Evolutionary conservation across 2,329 filamentous ascomycete species (phyloP).

Genomic region (Penicillium sp.): DNA sequence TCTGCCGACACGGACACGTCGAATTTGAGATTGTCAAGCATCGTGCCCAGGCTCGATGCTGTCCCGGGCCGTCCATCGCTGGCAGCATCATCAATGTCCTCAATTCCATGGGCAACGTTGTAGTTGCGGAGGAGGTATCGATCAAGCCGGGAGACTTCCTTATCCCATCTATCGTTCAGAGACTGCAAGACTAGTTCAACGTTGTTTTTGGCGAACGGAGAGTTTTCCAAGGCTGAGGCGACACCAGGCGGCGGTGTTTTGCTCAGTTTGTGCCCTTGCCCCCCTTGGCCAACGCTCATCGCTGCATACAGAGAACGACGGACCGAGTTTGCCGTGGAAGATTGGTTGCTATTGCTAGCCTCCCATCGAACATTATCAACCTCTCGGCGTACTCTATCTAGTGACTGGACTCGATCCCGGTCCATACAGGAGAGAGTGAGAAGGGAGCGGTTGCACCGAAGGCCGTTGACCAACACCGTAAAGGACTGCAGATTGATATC

Average conservation of each 20-base stretch:
- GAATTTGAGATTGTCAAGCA: slow-evolving; percentile 39
- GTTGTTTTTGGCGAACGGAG: slow-evolving; percentile 36
- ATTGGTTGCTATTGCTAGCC: slow-evolving; percentile 22
- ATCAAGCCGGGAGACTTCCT: slow-evolving; percentile 42
- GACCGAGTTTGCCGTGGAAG: slow-evolving; percentile 38
- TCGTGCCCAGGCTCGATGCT: slow-evolving; percentile 37
- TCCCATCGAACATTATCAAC: slow-evolving; percentile 52
- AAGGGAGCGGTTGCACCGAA: slow-evolving; percentile 63
- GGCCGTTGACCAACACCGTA: slow-evolving; percentile 64
- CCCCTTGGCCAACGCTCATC: slow-evolving; percentile 32
- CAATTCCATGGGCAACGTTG: slow-evolving; percentile 38
- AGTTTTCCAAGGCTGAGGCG: slow-evolving; percentile 20
- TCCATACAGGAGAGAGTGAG: slow-evolving; percentile 63
- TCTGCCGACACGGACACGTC: slow-evolving; percentile 32
- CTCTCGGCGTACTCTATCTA: slow-evolving; percentile 58
- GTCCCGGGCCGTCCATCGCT: slow-evolving; percentile 40
- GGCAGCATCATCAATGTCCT: slow-evolving; percentile 25
- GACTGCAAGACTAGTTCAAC: slow-evolving; percentile 42
- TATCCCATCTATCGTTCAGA: slow-evolving; percentile 46
- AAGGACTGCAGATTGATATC: slow-evolving; percentile 69
- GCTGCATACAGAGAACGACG: slow-evolving; percentile 45
- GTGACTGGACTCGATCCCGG: slow-evolving; percentile 58
- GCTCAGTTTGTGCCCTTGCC: slow-evolving; percentile 31
- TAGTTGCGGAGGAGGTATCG: slow-evolving; percentile 48
- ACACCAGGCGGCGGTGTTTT: slow-evolving; percentile 28